Conservation (phyloP, 306 rosid genomes). For the Hippophae rhamnoides region DNA sequence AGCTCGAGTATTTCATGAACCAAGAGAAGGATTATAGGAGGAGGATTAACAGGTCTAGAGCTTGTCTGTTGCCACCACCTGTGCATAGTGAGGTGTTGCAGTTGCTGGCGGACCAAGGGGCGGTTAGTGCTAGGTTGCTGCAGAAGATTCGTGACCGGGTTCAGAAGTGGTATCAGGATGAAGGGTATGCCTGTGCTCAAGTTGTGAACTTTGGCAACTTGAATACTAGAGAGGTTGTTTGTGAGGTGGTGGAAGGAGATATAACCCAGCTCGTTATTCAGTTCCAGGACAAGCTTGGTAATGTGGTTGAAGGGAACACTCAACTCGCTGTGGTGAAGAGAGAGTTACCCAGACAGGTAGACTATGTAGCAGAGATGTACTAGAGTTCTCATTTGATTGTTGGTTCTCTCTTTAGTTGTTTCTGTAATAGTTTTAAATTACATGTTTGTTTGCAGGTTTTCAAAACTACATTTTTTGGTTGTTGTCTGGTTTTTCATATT, state of each 20-base stretch:
- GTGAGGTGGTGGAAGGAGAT: constrained; percentile 98
- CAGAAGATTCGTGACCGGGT: constrained; percentile 87
- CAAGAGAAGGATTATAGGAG: constrained; percentile 85
- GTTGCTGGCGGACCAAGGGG: constrained; percentile 62
- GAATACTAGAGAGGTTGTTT: constrained; percentile 86
- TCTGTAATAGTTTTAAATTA: background rate
- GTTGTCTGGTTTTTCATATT: background rate
- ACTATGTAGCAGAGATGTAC: background rate
- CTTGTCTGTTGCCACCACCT: constrained; percentile 54
- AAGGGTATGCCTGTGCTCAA: constrained; percentile 93
- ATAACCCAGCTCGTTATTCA: constrained; percentile 72
- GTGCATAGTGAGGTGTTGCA: constrained; percentile 56
- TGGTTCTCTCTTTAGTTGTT: background rate
- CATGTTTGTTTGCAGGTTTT: no score
- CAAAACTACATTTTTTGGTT: background rate
- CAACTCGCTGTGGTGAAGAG: constrained; percentile 63
- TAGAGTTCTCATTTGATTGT: background rate
- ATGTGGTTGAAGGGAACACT: constrained; percentile 88
- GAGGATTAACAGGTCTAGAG: constrained; percentile 69
- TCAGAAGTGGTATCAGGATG: constrained; percentile 94
- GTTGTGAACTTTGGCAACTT: constrained; percentile 93
- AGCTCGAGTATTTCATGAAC: constrained; percentile 46
- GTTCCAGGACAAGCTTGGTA: constrained; percentile 88
- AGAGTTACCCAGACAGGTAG: constrained; percentile 82
- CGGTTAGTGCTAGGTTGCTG: constrained; percentile 78